Evolutionary conservation across 805 yeast species (phyloP).

Genomic region (Lipomyces yamanashiensis): DNA sequence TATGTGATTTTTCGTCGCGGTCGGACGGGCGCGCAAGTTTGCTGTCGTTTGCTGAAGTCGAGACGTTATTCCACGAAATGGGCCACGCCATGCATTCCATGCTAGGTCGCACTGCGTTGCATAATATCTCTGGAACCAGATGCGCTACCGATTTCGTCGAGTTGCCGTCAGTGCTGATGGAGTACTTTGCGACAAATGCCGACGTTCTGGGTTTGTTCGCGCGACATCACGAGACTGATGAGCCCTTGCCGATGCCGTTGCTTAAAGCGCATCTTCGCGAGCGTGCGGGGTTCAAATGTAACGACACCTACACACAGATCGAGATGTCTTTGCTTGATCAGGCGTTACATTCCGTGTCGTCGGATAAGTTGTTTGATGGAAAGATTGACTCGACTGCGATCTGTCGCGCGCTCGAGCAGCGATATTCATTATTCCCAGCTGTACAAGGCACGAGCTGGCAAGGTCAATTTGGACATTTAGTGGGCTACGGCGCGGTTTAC

Average conservation of each 20-base stretch:
- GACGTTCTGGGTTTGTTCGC: slow-evolving; percentile 77
- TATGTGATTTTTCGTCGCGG: slow-evolving; percentile 71
- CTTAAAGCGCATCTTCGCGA: slow-evolving; percentile 59
- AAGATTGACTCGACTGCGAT: slow-evolving; percentile 61
- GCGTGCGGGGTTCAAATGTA: slow-evolving; percentile 59
- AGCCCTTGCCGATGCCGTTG: slow-evolving; percentile 57
- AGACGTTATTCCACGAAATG: slow-evolving; percentile 96
- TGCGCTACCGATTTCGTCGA: slow-evolving; percentile 97
- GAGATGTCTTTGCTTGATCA: slow-evolving; percentile 92
- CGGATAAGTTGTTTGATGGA: slow-evolving; percentile 28
- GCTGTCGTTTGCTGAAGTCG: slow-evolving; percentile 76
- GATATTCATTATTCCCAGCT: slow-evolving; percentile 68
- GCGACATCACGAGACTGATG: slow-evolving; percentile 68
- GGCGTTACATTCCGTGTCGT: slow-evolving; percentile 59
- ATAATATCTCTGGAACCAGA: slow-evolving; percentile 92
- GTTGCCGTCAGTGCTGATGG: slow-evolving; percentile 95
- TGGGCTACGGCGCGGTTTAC: slow-evolving; percentile 92
- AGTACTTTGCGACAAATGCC: slow-evolving; percentile 82
- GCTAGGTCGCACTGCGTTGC: slow-evolving; percentile 88
- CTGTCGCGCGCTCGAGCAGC: slow-evolving; percentile 68
- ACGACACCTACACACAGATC: slow-evolving; percentile 84
- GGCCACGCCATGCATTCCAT: slow-evolving; percentile 99
- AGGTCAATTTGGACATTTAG: slow-evolving; percentile 90
- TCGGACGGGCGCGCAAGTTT: slow-evolving; percentile 56
- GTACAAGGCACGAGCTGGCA: slow-evolving; percentile 74